phyloP scores from a whole-genome alignment of 1,284 basidiomycete genomes.

The Chalciporus sp. region DNA sequence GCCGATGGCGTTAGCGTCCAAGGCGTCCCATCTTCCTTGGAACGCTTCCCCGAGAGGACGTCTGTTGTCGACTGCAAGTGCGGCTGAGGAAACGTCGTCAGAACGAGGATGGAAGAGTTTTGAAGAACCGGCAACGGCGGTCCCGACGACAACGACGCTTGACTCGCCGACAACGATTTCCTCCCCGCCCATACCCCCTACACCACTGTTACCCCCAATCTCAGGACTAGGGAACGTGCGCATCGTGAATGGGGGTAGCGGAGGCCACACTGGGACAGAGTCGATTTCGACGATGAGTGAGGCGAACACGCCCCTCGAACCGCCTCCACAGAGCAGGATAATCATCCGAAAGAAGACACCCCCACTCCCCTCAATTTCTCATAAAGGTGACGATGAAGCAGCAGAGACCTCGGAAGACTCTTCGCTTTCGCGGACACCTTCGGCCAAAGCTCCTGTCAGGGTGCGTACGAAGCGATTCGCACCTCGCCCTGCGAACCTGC shows the following conservation, averaged over 20 bases:
- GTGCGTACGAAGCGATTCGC: conserved; percentile 54
- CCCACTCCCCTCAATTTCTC: conserved; percentile 28
- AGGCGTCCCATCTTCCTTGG: conserved; percentile 29
- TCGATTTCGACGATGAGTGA: conserved; percentile 43
- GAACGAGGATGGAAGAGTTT: conserved; percentile 37
- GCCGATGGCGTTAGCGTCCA: conserved; percentile 66
- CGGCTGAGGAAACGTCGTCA: conserved; percentile 19
- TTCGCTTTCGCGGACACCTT: conserved; percentile 41
- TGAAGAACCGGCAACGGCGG: conserved; percentile 7
- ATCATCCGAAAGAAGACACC: conserved; percentile 42
- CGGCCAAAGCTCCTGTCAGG: conserved; percentile 38
- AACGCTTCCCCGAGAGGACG: conserved; percentile 16
- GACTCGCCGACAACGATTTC: conserved; percentile 46
- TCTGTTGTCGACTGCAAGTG: conserved; percentile 15
- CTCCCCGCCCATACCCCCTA: conserved; percentile 45
- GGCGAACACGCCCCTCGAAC: conserved; percentile 32
- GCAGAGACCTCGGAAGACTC: conserved; percentile 51
- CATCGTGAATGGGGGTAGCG: conserved; percentile 18
- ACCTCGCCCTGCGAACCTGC: conserved; percentile 48
- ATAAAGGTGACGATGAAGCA: conserved; percentile 20
- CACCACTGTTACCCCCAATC: conserved; percentile 35
- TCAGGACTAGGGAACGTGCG: conserved; percentile 14
- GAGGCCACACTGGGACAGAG: conserved; percentile 23
- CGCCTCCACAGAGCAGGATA: conserved; percentile 32
- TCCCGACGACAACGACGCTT: conserved; percentile 20